Percentiles rank a stretch among this genome's conserved stretches.
phyloP scores from a whole-genome alignment of 768 basidiomycete genomes.

The Tubosaeta sp. region DNA sequence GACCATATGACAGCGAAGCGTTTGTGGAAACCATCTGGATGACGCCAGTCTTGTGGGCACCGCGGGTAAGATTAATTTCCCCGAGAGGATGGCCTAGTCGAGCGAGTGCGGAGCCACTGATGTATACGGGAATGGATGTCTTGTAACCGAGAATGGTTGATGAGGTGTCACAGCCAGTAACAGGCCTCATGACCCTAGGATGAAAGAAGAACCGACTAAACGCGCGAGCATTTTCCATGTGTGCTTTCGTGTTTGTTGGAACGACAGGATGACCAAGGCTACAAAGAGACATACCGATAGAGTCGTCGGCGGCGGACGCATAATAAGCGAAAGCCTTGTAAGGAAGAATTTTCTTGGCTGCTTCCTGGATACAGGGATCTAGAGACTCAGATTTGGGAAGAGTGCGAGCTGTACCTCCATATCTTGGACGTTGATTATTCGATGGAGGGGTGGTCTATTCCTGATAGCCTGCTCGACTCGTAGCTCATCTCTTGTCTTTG shows the following conservation, averaged over 20 bases:
- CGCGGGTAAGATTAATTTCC: conserved; percentile 77
- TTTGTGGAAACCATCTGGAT: conserved; percentile 86
- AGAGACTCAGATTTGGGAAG: background rate
- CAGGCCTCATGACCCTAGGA: conserved; percentile 71
- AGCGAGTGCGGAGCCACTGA: conserved; percentile 80
- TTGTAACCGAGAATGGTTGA: conserved; percentile 70
- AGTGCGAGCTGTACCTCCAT: conserved; percentile 57
- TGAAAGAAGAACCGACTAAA: conserved; percentile 85
- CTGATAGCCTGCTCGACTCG: conserved; percentile 59
- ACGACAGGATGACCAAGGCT: conserved; percentile 10
- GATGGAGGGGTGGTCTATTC: conserved; percentile 58
- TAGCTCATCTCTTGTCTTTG: conserved; percentile 65
- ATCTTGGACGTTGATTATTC: conserved; percentile 73
- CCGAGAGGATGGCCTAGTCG: conserved; percentile 86
- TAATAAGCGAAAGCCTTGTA: conserved; percentile 81
- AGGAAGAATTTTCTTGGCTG: conserved; percentile 69
- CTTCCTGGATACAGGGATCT: conserved; percentile 38
- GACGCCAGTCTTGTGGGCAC: conserved; percentile 58
- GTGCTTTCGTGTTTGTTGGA: conserved; percentile 36
- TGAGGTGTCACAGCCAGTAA: conserved; percentile 62
- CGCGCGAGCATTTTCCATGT: conserved; percentile 70
- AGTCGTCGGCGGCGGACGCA: conserved; percentile 82
- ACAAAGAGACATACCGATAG: conserved; percentile 53
- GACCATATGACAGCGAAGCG: conserved; percentile 61
- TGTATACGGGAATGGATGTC: conserved; percentile 76